These are phyloP conservation scores for Nepenthes alata DNA, from an alignment of 179 eudicot species.

Conservation along the genomic window DNA sequence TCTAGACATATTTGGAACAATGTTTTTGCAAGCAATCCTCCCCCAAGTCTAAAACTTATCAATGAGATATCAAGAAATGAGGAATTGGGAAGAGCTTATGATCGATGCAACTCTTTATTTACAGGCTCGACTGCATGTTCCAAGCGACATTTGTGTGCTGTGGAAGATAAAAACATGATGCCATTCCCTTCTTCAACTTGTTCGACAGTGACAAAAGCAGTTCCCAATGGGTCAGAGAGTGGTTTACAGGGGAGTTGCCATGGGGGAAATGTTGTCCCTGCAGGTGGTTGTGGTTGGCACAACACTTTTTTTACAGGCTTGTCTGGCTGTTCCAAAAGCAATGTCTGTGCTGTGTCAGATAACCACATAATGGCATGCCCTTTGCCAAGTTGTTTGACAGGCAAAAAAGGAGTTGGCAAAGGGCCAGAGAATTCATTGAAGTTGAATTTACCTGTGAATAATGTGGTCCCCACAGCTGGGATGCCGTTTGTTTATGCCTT, in stretches of 20 bases:
- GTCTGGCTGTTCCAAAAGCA: constrained; percentile 15
- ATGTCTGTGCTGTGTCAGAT: too few relatives aligned
- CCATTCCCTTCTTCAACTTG: too few relatives aligned
- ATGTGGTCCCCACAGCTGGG: constrained; percentile 12
- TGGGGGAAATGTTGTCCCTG: too few relatives aligned
- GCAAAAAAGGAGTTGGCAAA: constrained; percentile 14
- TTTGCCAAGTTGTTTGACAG: constrained; percentile 12
- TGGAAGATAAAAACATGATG: constrained; percentile 13
- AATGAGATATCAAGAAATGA: constrained; percentile 14
- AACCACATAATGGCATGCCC: constrained; percentile 4
- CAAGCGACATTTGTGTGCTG: constrained; percentile 14
- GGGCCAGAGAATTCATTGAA: constrained; percentile 18
- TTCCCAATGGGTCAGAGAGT: too few relatives aligned
- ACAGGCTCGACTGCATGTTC: constrained; percentile 16
- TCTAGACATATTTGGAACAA: constrained; percentile 23
- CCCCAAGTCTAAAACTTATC: constrained; percentile 11
- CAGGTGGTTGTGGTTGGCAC: too few relatives aligned
- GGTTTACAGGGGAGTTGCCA: too few relatives aligned
- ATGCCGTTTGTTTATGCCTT: constrained; percentile 16
- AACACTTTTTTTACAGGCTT: constrained; percentile 11
- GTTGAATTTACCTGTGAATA: constrained; percentile 11
- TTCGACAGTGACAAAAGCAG: too few relatives aligned
- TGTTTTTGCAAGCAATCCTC: constrained; percentile 15
- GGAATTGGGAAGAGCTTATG: constrained; percentile 16
- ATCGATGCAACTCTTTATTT: constrained; percentile 9